Evolutionary conservation across 345 rosid genomes (phyloP), one percentile per base, ranked within the genome.

Genomic region (Eucalyptus marginata): DNA sequence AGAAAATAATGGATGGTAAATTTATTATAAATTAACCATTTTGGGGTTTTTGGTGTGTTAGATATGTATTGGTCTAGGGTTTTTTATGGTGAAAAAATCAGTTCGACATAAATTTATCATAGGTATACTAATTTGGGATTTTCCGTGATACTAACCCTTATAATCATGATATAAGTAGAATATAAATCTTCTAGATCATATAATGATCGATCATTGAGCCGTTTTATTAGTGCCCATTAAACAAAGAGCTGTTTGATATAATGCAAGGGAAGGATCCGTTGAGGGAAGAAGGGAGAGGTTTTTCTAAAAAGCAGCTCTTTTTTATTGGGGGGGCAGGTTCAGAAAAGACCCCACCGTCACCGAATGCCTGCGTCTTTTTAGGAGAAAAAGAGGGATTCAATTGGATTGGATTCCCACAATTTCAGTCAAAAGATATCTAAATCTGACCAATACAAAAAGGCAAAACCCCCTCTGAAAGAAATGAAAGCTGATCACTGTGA

Each of bases 61-160:
- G 1, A 24, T 4, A 24, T 56, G 3, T 24, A 56, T 24, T 1
- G 0, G 3, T 10, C 5, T 56, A 56, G 13, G 29, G 0, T 56
- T 56, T 52, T 56, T 56, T 56, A 24, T 56, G 62, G 5, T 56
- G 1, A 9, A 56, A 22, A 20, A 56, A 56, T 24, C 1, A 4
- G 1, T 56, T 56, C 0, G 0, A 56, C 0, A 24, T 56, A 56
- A 24, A 56, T 24, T 8, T 56, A 0, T 24, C 0, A 24, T 56
- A 24, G 0, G 1, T 24, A 24, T 24, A 22, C 0, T 24, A 54
- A 56, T 24, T 56, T 56, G 3, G 0, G 6, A 8, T 56, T 56
- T 56, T 24, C 0, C 0, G 0, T 9, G 13, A 56, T 24, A 8
- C 13, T 56, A 56, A 24, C 29, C 13, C 0, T 68, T 33, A 33